Evolutionary conservation across 2,329 filamentous ascomycete species (phyloP).

Genomic region (Colletotrichum coccodes): DNA sequence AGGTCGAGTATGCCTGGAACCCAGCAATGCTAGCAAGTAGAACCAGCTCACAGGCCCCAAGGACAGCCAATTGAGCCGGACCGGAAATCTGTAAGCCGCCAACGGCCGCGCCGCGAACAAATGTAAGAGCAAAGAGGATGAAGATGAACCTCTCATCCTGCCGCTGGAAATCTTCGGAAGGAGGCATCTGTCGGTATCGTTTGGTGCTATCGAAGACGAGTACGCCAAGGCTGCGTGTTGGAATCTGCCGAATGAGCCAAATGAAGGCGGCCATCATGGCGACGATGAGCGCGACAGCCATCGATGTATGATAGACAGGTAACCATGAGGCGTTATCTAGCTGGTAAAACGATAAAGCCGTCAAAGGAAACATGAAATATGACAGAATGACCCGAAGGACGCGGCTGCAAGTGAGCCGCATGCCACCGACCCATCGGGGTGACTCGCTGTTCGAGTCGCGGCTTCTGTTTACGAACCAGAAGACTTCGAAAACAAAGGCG

Average conservation of each 20-base stretch:
- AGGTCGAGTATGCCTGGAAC: constrained; percentile 29
- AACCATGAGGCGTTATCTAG: constrained; percentile 47
- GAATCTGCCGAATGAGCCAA: constrained; percentile 41
- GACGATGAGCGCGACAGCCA: constrained; percentile 33
- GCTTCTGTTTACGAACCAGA: constrained; percentile 44
- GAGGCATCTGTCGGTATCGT: constrained; percentile 73
- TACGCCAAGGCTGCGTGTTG: constrained; percentile 41
- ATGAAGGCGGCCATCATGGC: constrained; percentile 38
- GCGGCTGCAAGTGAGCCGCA: constrained; percentile 48
- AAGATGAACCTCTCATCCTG: constrained; percentile 60
- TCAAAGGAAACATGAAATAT: constrained; percentile 78
- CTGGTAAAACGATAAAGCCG: constrained; percentile 79
- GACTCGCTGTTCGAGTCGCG: constrained; percentile 53
- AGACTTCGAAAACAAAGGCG: constrained; percentile 62
- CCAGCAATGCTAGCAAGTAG: constrained; percentile 53
- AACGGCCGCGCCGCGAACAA: constrained; percentile 73
- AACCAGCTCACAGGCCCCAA: constrained; percentile 77
- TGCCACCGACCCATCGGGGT: constrained; percentile 1
- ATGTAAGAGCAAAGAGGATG: constrained; percentile 70
- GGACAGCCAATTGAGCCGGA: constrained; percentile 74
- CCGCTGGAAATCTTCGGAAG: constrained; percentile 55
- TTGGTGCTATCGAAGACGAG: constrained; percentile 61
- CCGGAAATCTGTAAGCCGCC: constrained; percentile 67
- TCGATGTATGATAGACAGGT: constrained; percentile 47
- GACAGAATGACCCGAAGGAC: constrained; percentile 77